Evolutionary conservation across 306 rosid genomes (phyloP).

Genomic region (Gillenia trifoliata): DNA sequence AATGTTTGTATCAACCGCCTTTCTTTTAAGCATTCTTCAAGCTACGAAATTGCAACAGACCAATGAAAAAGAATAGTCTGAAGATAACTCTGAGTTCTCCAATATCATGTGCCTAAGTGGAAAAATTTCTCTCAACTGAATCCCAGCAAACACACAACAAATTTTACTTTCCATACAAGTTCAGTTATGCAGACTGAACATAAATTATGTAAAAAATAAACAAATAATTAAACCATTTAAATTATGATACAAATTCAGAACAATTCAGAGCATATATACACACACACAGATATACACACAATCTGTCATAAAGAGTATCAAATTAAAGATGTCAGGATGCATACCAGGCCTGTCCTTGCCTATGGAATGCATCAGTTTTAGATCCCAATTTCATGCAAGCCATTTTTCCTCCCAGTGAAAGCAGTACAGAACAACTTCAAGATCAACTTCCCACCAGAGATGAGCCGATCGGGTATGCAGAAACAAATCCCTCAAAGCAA

Average conservation of each 20-base stretch:
- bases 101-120: background rate
- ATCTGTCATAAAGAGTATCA: background rate
- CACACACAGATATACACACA: too few species aligned
- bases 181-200: background rate
- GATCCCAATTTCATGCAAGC: slow-evolving; percentile 96
- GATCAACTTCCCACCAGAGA: background rate
- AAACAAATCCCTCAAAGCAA: background rate
- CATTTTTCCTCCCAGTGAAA: slow-evolving; percentile 46
- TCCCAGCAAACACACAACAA: background rate
- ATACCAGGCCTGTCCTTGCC: slow-evolving; percentile 99
- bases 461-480: slow-evolving; percentile 12
- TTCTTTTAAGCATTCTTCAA: background rate
- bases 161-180: background rate
- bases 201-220: background rate
- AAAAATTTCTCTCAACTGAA: background rate
- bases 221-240: background rate
- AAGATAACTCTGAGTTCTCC: background rate
- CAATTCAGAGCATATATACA: background rate
- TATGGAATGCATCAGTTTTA: slow-evolving; percentile 86
- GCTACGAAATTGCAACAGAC: background rate
- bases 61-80: background rate
- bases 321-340: slow-evolving; percentile 10
- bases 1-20: background rate
- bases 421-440: slow-evolving; percentile 12
- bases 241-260: background rate